Base-by-base conservation (phyloP, 2,329 filamentous ascomycete genomes). In the Aspergillus sojae region DNA sequence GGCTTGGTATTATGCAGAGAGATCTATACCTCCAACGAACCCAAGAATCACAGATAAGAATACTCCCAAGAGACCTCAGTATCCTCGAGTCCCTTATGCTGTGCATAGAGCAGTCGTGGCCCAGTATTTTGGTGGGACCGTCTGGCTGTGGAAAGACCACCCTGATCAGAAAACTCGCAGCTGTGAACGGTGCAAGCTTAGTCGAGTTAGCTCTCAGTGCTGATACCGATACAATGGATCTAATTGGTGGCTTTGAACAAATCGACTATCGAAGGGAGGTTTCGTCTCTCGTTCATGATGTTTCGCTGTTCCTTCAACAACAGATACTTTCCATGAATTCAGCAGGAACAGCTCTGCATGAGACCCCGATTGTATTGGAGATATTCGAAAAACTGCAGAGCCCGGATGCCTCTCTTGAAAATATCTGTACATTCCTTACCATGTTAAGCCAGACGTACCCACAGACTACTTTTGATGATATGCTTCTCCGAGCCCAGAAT, bases 201-300 rank as follows among this genome's bases (percentile, higher is more conserved):
- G 86, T 94, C 36, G 91, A 93, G 19, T 92, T 98, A 71, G 89
- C 94, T 0, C 88, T 99, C 79, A 99, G 97, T 74, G 90, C 94
- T 7, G 96, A 99, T 71, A 91, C 97, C 52, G 95, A 99, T 76
- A 94, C 94, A 0, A 97, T 97, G 89, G 95, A 99, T 78, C 87
- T 99, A 61, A 92, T 99, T 62, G 95, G 95, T 72, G 95, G 95
- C 0, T 99, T 97, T 74, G 95, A 99, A 76, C 95, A 99, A 78
- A 89, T 92, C 21, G 95, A 99, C 74, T 88, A 92, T 26, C 84
- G 91, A 58, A 86, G 94, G 61, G 87, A 91, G 65, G 82, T 92
- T 5, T 89, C 90, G 60, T 81, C 83, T n/a, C 83, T 87, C 67
- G 73, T 90, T 7, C 76, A 81, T 30, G 81, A 85, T 55, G 73